phyloP scores from a whole-genome alignment of 352 stramenopile genomes.

The Phytopythium montanum region DNA sequence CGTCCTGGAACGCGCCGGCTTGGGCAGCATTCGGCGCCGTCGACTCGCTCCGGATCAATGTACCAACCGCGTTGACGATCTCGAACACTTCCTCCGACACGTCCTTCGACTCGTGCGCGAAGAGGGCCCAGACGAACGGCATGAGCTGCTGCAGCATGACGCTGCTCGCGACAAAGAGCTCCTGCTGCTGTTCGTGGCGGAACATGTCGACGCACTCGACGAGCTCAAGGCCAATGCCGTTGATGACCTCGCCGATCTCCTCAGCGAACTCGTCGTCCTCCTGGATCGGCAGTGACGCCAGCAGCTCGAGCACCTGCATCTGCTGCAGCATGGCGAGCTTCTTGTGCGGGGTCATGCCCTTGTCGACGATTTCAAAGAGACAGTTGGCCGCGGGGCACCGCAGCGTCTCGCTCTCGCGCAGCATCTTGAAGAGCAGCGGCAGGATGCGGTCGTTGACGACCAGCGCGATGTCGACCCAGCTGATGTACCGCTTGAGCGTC shows the following conservation, averaged over 20 bases:
- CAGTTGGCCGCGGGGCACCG: constrained; percentile 76
- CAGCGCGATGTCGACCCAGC: constrained; percentile 82
- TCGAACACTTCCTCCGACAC: constrained; percentile 87
- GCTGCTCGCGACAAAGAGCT: constrained; percentile 50
- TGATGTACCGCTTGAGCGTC: constrained; percentile 83
- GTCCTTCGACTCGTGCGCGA: constrained; percentile 78
- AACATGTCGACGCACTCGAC: constrained; percentile 80
- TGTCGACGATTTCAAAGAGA: constrained; percentile 84
- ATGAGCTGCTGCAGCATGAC: constrained; percentile 66
- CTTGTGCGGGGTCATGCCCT: constrained; percentile 83
- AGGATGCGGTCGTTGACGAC: constrained; percentile 83
- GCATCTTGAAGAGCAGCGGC: constrained; percentile 68
- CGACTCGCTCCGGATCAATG: constrained; percentile 58
- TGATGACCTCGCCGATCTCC: constrained; percentile 81
- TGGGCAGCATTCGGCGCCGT: constrained; percentile 14
- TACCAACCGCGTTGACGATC: constrained; percentile 74
- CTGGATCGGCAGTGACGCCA: constrained; percentile 53
- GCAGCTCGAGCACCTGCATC: constrained; percentile 60
- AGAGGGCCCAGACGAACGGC: constrained; percentile 79
- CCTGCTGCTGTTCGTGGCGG: constrained; percentile 41
- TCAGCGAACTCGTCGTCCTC: constrained; percentile 82
- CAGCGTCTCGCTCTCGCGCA: constrained; percentile 50
- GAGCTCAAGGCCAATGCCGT: constrained; percentile 74
- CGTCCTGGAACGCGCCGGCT: constrained; percentile 28
- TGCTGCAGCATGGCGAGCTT: constrained; percentile 76